A percentile compares a stretch with the other conserved stretches of the same genome.
Evolutionary conservation across 2,329 filamentous ascomycete species (phyloP).

Genomic region (Exophiala xenobiotica): DNA sequence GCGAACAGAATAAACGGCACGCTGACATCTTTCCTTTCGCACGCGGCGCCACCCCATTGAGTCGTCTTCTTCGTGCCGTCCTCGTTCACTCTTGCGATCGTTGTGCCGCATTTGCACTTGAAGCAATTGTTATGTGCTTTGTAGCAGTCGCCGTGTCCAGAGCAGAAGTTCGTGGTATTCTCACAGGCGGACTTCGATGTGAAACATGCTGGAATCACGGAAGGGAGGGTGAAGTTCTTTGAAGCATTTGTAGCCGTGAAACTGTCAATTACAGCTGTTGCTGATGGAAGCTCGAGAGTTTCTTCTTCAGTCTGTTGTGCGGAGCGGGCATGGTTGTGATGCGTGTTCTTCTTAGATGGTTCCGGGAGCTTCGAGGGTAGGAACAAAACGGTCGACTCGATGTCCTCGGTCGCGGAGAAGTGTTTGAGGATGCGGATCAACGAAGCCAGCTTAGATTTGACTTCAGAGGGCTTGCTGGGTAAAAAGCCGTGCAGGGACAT

Average conservation of each 20-base stretch:
- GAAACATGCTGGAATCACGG: conserved; percentile 71
- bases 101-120: conserved; percentile 70
- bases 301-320: conserved; percentile 20
- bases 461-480: conserved; percentile 37
- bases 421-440: conserved; percentile 39
- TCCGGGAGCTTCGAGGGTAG: conserved; percentile 44
- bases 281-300: conserved; percentile 34
- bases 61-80: conserved; percentile 60
- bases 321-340: conserved; percentile 17
- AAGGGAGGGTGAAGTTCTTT: conserved; percentile 39
- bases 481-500: conserved; percentile 44
- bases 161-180: conserved; percentile 72
- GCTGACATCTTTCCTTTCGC: conserved; percentile 89
- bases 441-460: conserved; percentile 15
- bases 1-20: conserved; percentile 84
- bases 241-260: conserved; percentile 37
- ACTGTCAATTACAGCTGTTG: conserved; percentile 39
- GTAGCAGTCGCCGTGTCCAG: conserved; percentile 74
- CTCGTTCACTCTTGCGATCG: conserved; percentile 48
- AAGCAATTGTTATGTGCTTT: conserved; percentile 71
- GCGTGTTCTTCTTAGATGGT: conserved; percentile 9
- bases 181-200: conserved; percentile 66
- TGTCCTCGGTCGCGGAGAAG: conserved; percentile 51
- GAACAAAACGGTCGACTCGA: conserved; percentile 59
- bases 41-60: conserved; percentile 80